These are phyloP conservation scores for Dactylellina sp. DNA, from an alignment of 2,329 filamentous ascomycete genomes.

Conservation along the genomic window DNA sequence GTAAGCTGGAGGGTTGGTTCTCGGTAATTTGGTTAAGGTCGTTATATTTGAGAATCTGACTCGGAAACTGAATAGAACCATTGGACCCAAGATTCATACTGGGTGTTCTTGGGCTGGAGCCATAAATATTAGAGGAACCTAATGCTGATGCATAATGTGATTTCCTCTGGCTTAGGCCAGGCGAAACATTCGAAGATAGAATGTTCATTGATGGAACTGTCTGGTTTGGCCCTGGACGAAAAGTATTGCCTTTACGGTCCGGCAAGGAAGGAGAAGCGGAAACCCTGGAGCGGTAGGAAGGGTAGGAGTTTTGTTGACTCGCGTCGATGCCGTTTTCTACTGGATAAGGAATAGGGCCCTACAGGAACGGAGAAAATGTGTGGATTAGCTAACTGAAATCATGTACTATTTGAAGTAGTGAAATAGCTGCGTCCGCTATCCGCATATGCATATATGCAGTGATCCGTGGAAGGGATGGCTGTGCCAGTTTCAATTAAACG, in stretches of 20 bases:
- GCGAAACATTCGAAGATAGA: slow-evolving; percentile 45
- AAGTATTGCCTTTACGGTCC: slow-evolving; percentile 35
- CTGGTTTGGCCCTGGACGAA: slow-evolving; percentile 28
- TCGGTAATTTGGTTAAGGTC: slow-evolving; percentile 45
- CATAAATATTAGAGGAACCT: slow-evolving; percentile 39
- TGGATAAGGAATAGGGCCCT: slow-evolving; percentile 48
- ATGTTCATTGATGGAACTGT: slow-evolving; percentile 44
- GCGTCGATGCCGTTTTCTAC: slow-evolving; percentile 27
- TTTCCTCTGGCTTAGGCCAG: slow-evolving; percentile 46
- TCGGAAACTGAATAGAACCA: slow-evolving; percentile 45
- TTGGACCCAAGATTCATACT: slow-evolving; percentile 20
- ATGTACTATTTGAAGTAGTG: neutral
- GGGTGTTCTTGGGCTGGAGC: slow-evolving; percentile 44
- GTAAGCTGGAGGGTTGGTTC: slow-evolving; percentile 31
- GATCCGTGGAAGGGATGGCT: neutral
- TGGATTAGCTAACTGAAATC: slow-evolving; percentile 29
- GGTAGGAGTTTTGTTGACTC: slow-evolving; percentile 33
- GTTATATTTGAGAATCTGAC: slow-evolving; percentile 45
- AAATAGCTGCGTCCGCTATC: too few relatives aligned
- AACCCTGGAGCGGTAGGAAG: slow-evolving; percentile 36
- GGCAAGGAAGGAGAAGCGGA: slow-evolving; percentile 41
- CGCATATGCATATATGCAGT: slow-evolving; percentile 9
- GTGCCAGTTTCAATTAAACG: neutral
- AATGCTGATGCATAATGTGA: slow-evolving; percentile 41
- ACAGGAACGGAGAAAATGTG: neutral